These are phyloP conservation scores for Botrytis aclada DNA, from an alignment of 2,329 filamentous ascomycete genomes.

Conservation along the genomic window DNA sequence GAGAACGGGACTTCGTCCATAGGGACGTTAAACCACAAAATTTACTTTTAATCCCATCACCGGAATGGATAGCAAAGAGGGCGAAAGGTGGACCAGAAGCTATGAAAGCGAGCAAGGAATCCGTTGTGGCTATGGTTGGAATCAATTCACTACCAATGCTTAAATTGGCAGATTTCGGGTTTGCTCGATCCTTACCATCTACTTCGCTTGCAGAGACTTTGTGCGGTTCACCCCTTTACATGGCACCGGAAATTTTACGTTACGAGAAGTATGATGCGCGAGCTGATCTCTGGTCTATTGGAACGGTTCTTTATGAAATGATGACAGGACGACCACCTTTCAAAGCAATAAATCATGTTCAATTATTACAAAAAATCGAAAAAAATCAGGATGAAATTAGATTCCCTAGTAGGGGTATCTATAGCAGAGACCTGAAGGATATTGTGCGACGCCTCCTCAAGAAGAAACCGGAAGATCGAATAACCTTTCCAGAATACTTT, in stretches of 20 bases:
- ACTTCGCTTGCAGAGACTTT: slow-evolving; percentile 93
- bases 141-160: slow-evolving; percentile 87
- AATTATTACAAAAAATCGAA: slow-evolving; percentile 89
- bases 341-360: slow-evolving; percentile 88
- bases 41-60: slow-evolving; percentile 80
- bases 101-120: slow-evolving; percentile 73
- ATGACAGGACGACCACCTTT: slow-evolving; percentile 87
- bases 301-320: slow-evolving; percentile 95
- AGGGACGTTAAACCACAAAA: slow-evolving; percentile 98
- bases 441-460: slow-evolving; percentile 80
- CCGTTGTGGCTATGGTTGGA: slow-evolving; percentile 76
- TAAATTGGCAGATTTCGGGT: slow-evolving; percentile 98
- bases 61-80: slow-evolving; percentile 62
- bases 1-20: slow-evolving; percentile 83
- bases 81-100: slow-evolving; percentile 62
- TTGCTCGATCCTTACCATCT: slow-evolving; percentile 84
- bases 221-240: slow-evolving; percentile 94
- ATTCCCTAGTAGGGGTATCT: slow-evolving; percentile 70
- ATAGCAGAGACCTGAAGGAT: slow-evolving; percentile 74
- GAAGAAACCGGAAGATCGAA: slow-evolving; percentile 77
- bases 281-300: slow-evolving; percentile 95
- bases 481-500: slow-evolving; percentile 87
- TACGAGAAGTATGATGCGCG: slow-evolving; percentile 98
- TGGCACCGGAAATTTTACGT: slow-evolving; percentile 95
- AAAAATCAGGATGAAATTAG: slow-evolving; percentile 79